A percentile compares a stretch with the other conserved stretches of the same genome.
These are phyloP conservation scores for Gossypium trilobum DNA, from an alignment of 441 rosid genomes.

Conservation along the genomic window DNA sequence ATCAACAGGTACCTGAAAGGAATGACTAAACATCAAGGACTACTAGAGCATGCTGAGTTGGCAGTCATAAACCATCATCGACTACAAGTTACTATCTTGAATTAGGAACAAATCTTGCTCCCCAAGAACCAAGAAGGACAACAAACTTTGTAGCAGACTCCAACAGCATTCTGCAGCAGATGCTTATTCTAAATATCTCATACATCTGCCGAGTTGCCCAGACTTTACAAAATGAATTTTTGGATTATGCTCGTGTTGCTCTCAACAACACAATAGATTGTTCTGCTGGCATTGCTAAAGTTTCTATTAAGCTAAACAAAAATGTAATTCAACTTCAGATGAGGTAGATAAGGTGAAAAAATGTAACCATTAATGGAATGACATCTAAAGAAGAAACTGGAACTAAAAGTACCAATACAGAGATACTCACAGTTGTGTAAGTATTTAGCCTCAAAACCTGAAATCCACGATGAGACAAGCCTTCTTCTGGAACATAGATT, in stretches of 20 bases:
- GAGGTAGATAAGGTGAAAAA: constrained; percentile 3
- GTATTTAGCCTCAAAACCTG: constrained; percentile 83
- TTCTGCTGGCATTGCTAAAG: background rate
- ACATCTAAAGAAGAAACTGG: background rate
- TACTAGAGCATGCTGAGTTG: background rate
- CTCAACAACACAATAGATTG: background rate
- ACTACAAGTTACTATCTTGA: constrained; percentile 2
- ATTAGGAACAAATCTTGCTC: background rate
- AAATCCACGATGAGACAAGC: constrained; percentile 75
- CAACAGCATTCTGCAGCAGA: background rate
- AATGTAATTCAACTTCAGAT: background rate
- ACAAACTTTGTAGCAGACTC: background rate
- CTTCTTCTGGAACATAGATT: constrained; percentile 59
- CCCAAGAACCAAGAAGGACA: constrained; percentile 1
- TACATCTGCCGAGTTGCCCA: background rate
- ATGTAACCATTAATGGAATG: background rate
- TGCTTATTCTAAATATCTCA: constrained; percentile 1
- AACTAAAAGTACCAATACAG: background rate
- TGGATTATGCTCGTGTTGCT: background rate
- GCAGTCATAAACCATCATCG: background rate
- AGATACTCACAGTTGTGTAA: constrained; percentile 71
- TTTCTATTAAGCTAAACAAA: background rate
- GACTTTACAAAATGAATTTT: constrained; percentile 3
- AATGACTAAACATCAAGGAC: constrained; percentile 15
- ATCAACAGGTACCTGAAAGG: constrained; percentile 54